A percentile compares a stretch with the other conserved stretches of the same genome.
phyloP scores from a whole-genome alignment of 176 grass and related monocot species.

The Phoenix roebelenii region DNA sequence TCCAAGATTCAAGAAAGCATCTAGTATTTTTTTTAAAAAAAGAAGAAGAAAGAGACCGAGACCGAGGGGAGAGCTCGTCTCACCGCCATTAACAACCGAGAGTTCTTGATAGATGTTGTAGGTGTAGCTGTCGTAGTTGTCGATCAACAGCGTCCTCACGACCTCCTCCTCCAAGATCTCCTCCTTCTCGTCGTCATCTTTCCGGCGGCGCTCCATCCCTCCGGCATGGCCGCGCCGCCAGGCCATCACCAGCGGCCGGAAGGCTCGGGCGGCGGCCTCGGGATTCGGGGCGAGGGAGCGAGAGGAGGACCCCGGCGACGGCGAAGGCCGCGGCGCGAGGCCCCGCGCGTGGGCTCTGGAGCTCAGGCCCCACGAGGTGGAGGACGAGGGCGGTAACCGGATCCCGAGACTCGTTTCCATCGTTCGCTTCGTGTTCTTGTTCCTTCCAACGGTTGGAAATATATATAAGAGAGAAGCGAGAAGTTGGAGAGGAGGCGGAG shows the following conservation, averaged over 20 bases:
- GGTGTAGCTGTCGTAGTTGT: constrained; percentile 97
- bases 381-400: not conserved
- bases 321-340: not conserved
- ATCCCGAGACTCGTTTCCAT: too few relatives aligned
- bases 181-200: not conserved
- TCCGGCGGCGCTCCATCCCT: not conserved
- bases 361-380: not conserved
- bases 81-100: constrained; percentile 83
- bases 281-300: not conserved
- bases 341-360: not conserved
- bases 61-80: constrained; percentile 31
- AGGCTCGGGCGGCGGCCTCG: not conserved
- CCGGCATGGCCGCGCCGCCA: not conserved
- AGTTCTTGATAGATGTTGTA: constrained; percentile 98
- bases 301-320: not conserved
- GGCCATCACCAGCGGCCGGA: not conserved
- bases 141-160: constrained; percentile 78
- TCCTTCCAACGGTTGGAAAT: too few relatives aligned
- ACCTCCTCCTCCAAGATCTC: constrained; percentile 17
- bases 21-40: not conserved
- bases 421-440: too few relatives aligned
- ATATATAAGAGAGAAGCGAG: too few relatives aligned
- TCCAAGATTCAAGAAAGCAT: too few relatives aligned
- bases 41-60: not conserved
- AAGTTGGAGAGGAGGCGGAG: not conserved